Conservation (phyloP, 169 alveolate species). For the Plasmodium malariae region DNA sequence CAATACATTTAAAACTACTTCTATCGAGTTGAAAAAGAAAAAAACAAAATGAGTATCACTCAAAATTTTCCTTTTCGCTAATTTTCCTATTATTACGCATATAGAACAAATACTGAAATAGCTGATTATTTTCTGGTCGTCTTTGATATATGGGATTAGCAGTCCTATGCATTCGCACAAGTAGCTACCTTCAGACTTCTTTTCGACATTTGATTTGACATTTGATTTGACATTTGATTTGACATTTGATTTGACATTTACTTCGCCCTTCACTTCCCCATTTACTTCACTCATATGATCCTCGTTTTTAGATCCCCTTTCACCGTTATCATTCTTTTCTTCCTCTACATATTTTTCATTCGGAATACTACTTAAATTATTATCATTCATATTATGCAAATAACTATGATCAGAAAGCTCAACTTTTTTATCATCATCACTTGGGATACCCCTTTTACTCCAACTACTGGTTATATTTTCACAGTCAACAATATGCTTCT, state of each 20-base stretch:
- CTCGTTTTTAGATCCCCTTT: background rate
- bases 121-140: slow-evolving; percentile 48
- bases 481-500: background rate
- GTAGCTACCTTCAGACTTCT: background rate
- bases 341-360: background rate
- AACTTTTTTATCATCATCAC: slow-evolving; percentile 7
- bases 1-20: slow-evolving; percentile 29
- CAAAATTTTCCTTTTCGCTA: slow-evolving; percentile 14
- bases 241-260: no score
- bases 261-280: background rate
- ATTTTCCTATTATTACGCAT: slow-evolving; percentile 42
- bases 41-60: slow-evolving; percentile 41
- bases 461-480: background rate
- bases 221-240: no score
- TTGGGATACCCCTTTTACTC: background rate
- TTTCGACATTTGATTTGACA: background rate
- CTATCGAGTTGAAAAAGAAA: slow-evolving; percentile 68
- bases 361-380: no score
- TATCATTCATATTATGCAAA: no score
- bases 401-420: no score
- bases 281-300: background rate
- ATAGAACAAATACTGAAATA: slow-evolving; percentile 59
- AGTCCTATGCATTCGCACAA: slow-evolving; percentile 68
- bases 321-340: background rate
- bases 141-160: slow-evolving; percentile 72